phyloP scores from a whole-genome alignment of 2,329 filamentous ascomycete species.

The Fusarium sp. region DNA sequence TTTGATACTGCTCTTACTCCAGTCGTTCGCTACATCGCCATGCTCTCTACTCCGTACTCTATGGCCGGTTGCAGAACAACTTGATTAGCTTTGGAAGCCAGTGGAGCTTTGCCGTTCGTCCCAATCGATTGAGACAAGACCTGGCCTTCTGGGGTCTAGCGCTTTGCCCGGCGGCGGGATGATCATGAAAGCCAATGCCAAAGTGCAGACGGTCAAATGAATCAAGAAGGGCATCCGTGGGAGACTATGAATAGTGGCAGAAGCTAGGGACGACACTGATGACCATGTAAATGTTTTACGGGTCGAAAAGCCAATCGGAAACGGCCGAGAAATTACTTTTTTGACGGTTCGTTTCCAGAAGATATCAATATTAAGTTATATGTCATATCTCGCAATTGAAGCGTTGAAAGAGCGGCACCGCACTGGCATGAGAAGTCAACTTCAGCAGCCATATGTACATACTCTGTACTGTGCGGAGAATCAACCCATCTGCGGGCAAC shows the following conservation, averaged over 20 bases:
- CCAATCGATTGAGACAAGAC: conserved; percentile 24
- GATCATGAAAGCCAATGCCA: conserved; percentile 22
- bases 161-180: conserved; percentile 22
- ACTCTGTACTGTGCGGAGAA: conserved; percentile 3
- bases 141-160: conserved; percentile 37
- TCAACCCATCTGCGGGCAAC: conserved; percentile 18
- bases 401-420: background rate
- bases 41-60: background rate
- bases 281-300: background rate
- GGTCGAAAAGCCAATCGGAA: background rate
- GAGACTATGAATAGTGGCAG: background rate
- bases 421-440: too few relatives aligned
- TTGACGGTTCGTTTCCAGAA: background rate
- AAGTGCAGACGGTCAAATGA: conserved; percentile 1
- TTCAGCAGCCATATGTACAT: background rate
- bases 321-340: conserved; percentile 1
- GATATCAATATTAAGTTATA: background rate
- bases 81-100: conserved; percentile 31
- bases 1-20: conserved; percentile 5
- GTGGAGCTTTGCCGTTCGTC: conserved; percentile 32
- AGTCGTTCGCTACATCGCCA: background rate
- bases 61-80: conserved; percentile 37
- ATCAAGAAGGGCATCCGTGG: background rate
- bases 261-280: background rate
- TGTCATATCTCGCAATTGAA: background rate